These are phyloP conservation scores for Urtica urens DNA, from an alignment of 306 rosid genomes.

Conservation along the genomic window DNA sequence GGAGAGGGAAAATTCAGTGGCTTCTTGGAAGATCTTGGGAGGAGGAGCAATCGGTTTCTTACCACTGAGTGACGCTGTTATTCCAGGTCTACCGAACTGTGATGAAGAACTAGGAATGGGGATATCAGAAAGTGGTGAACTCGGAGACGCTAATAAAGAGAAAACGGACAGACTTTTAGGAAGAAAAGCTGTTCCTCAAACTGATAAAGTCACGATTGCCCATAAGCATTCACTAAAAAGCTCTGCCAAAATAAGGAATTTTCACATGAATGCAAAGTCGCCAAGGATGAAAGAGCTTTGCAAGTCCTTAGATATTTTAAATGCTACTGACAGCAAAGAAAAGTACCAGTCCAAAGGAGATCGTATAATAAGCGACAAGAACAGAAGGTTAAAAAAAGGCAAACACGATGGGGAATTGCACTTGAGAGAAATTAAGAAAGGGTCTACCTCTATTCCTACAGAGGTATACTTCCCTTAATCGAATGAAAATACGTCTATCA, in stretches of 20 bases:
- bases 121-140: neutral
- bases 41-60: slow-evolving; percentile 1
- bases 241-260: slow-evolving; percentile 8
- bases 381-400: slow-evolving; percentile 11
- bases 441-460: slow-evolving; percentile 1
- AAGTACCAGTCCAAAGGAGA: slow-evolving; percentile 10
- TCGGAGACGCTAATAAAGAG: slow-evolving; percentile 4
- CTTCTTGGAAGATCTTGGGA: slow-evolving; percentile 7
- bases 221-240: slow-evolving; percentile 14
- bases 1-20: slow-evolving; percentile 6
- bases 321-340: slow-evolving; percentile 10
- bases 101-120: neutral
- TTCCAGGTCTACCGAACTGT: slow-evolving; percentile 2
- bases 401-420: slow-evolving; percentile 11
- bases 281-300: slow-evolving; percentile 1
- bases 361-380: slow-evolving; percentile 5
- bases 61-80: neutral
- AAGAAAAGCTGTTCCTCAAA: neutral
- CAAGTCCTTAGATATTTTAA: slow-evolving; percentile 7
- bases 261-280: slow-evolving; percentile 11
- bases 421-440: slow-evolving; percentile 15
- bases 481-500: neutral
- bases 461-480: slow-evolving; percentile 17
- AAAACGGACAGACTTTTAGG: slow-evolving; percentile 1
- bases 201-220: slow-evolving; percentile 6